Conservation (phyloP, 495 filamentous ascomycete genomes). For the Rostrohypoxylon terebratum region DNA sequence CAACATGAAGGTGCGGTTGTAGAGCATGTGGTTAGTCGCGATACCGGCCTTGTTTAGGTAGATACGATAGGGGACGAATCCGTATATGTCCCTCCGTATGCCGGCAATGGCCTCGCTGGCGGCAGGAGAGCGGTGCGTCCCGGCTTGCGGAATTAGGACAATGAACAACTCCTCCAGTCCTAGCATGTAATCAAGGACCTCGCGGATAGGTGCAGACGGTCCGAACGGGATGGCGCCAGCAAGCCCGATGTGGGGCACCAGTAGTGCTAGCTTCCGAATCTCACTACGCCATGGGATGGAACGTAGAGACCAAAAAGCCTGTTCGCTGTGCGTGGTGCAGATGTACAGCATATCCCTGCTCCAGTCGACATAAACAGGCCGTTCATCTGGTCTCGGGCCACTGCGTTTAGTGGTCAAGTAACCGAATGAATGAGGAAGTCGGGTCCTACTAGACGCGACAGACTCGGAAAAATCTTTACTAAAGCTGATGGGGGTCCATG, state of each 20-base stretch:
- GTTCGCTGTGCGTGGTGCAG: conserved; percentile 31
- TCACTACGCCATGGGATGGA: conserved; percentile 21
- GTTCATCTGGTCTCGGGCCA: neutral
- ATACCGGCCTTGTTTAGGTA: conserved; percentile 34
- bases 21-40: conserved; percentile 26
- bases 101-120: neutral
- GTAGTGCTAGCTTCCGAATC: conserved; percentile 30
- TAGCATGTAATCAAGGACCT: conserved; percentile 23
- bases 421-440: conserved; percentile 20
- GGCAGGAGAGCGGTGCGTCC: neutral
- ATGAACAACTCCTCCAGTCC: conserved; percentile 34
- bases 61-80: conserved; percentile 37
- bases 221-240: conserved; percentile 38
- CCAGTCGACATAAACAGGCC: conserved; percentile 37
- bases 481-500: conserved; percentile 28
- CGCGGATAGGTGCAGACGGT: conserved; percentile 33
- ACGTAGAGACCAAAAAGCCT: conserved; percentile 40
- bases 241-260: conserved; percentile 34
- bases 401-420: neutral
- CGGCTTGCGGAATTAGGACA: conserved; percentile 26
- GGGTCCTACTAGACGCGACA: conserved; percentile 13
- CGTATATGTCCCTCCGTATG: conserved; percentile 23
- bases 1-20: conserved; percentile 34
- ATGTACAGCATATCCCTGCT: conserved; percentile 39
- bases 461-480: conserved; percentile 31